Base-by-base conservation (phyloP, 2,329 filamentous ascomycete species). In the Alternaria triticimaculans region DNA sequence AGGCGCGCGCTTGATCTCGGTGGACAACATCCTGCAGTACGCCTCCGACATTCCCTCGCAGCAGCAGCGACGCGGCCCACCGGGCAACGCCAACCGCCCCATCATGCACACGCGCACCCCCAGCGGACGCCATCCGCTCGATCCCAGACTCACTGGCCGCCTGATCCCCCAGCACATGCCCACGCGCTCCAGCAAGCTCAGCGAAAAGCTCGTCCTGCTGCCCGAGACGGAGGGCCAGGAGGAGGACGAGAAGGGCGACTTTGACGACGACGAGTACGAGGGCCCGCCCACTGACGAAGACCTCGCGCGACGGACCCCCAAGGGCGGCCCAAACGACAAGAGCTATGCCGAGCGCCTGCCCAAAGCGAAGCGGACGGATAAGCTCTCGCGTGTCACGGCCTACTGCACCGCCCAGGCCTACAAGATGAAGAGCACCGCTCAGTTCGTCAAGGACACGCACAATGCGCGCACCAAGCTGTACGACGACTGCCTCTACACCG, bases 341-440 rank as follows among this genome's bases (percentile, higher is more conserved):
- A 97, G 92, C 76, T 97, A 97, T 80, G 96, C 96, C 6, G 96
- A 99, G 82, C 88, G 96, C 53, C 81, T 98, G 64, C 93, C 96
- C 48, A 99, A 99, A 81, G 87, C 91, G 21, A 89, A 95, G 76
- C 86, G 96, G 60, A 91, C 92, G 12, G 93, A 97, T 72, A 96
- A 96, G 81, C 84, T 99, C 63, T 90, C 95, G 30, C 87, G 96
- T 64, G 88, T 98, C 58, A 99, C 96, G 61, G 96, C 96, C 11
- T 99, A 98, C 80, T 98, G 95, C 80, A 98, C 94, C 0, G 95
- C 96, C 1, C 93, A 97, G 80, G 92, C 92, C 8, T 98, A 94
- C 82, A 97, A 95, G 82, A 89, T 97, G 82, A 91, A 92, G 72
- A 88, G 90, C 25, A 93, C 94, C n/a, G 93, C 94, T 14, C 89